Percentiles rank a stretch among this genome's conserved stretches.
These are phyloP conservation scores for Coemansia sp. DNA, from an alignment of 192 early-diverging fungal genomes.

Conservation along the genomic window DNA sequence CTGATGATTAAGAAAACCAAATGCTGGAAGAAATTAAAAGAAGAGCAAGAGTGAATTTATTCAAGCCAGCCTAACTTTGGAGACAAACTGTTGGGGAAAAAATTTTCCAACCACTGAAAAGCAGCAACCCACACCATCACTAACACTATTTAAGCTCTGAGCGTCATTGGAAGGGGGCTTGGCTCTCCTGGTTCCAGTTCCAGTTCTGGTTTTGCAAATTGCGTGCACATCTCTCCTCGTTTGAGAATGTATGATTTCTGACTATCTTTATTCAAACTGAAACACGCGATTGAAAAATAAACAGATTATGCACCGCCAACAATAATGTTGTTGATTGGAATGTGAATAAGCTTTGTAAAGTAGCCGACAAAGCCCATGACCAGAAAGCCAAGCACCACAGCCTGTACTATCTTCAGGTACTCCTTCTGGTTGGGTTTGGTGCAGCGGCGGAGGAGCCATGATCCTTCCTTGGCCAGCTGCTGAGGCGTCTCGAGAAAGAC, in stretches of 20 bases:
- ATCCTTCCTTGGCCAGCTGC: slow-evolving; percentile 89
- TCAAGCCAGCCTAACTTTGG: background rate
- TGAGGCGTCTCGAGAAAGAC: slow-evolving; percentile 81
- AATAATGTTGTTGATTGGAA: slow-evolving; percentile 99
- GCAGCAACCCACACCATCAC: too few relatives aligned
- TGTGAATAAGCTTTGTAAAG: slow-evolving; percentile 99
- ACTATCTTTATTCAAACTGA: background rate
- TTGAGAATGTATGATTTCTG: background rate
- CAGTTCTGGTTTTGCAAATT: background rate
- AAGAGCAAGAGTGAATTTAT: background rate
- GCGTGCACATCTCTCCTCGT: background rate
- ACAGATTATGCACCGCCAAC: slow-evolving; percentile 59
- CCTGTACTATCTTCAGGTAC: slow-evolving; percentile 90
- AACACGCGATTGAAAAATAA: background rate
- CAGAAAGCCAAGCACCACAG: slow-evolving; percentile 92
- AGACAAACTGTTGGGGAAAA: background rate
- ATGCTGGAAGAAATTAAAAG: background rate
- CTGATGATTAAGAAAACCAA: background rate
- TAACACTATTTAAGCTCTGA: too few relatives aligned
- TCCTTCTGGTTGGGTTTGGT: slow-evolving; percentile 97
- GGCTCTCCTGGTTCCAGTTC: too few relatives aligned
- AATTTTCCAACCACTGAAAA: background rate
- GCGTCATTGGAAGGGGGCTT: too few relatives aligned
- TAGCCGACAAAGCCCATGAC: slow-evolving; percentile 97
- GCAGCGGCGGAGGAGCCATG: slow-evolving; percentile 92